Conservation (phyloP, 2,329 filamentous ascomycete species). For the Blumeria graminis region DNA sequence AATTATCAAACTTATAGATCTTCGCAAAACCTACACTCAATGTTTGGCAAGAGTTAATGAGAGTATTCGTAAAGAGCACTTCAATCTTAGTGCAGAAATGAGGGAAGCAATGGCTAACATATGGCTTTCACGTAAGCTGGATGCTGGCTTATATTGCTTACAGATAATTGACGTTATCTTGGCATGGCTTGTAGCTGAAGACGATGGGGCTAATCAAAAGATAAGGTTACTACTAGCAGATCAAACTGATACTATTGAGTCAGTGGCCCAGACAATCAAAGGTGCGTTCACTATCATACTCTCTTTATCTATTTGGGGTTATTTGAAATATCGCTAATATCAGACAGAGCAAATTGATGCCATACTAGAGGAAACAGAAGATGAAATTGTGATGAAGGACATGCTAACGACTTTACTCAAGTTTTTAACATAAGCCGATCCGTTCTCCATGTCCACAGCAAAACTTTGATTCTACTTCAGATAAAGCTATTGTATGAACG, state of each 20-base stretch:
- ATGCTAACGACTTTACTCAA: conserved; percentile 39
- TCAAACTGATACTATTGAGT: conserved; percentile 36
- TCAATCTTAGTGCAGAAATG: conserved; percentile 29
- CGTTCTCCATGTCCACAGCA: too few relatives aligned
- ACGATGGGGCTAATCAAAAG: conserved; percentile 44
- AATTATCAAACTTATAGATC: conserved; percentile 41
- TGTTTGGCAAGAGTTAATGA: conserved; percentile 38
- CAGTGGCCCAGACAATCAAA: conserved; percentile 42
- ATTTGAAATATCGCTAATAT: conserved; percentile 8
- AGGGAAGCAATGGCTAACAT: conserved; percentile 38
- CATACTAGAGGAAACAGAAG: conserved; percentile 28
- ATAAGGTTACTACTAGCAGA: conserved; percentile 41
- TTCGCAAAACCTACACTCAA: conserved; percentile 46
- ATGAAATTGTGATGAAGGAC: conserved; percentile 29
- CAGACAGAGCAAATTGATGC: conserved; percentile 33
- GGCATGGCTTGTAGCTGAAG: conserved; percentile 81
- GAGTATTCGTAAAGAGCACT: conserved; percentile 33
- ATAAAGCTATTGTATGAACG: too few relatives aligned
- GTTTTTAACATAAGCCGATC: conserved; percentile 17
- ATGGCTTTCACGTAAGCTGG: conserved; percentile 51
- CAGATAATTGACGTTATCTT: conserved; percentile 68
- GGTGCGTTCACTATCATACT: conserved; percentile 18
- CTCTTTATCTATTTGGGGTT: background rate
- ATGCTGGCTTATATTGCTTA: conserved; percentile 63
- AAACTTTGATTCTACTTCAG: too few relatives aligned